Evolutionary conservation across 768 basidiomycete genomes (phyloP).

Genomic region (Lentinula raphanica): DNA sequence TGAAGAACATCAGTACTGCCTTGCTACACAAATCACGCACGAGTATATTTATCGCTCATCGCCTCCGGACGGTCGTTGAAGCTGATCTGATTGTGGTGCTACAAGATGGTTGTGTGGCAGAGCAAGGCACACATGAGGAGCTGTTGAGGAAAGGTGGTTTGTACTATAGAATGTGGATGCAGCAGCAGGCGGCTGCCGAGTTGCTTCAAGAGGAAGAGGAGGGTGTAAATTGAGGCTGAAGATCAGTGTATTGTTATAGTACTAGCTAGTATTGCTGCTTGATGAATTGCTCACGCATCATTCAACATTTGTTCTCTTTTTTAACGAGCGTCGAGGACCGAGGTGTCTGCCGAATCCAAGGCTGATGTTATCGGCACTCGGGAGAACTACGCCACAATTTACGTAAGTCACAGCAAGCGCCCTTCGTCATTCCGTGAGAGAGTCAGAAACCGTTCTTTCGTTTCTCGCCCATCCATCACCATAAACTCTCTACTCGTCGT

Average conservation of each 20-base stretch:
- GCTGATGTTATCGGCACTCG: background rate
- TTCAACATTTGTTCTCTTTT: too few relatives aligned
- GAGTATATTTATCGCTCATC: slow-evolving; percentile 95
- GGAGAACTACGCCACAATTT: background rate
- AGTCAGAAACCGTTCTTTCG: background rate
- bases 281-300: too few relatives aligned
- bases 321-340: too few relatives aligned
- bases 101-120: slow-evolving; percentile 83
- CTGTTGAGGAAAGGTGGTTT: slow-evolving; percentile 65
- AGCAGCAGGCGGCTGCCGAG: slow-evolving; percentile 47
- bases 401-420: background rate
- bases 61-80: slow-evolving; percentile 84
- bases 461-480: slow-evolving; percentile 3
- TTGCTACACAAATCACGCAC: slow-evolving; percentile 78
- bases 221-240: slow-evolving; percentile 19
- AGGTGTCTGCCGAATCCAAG: too few relatives aligned
- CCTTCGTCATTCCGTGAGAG: background rate
- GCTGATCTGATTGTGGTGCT: slow-evolving; percentile 95
- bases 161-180: slow-evolving; percentile 79
- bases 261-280: too few relatives aligned
- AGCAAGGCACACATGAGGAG: slow-evolving; percentile 91
- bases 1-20: slow-evolving; percentile 85
- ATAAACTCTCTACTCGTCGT: background rate
- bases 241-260: too few relatives aligned
- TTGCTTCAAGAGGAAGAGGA: background rate